phyloP scores from a whole-genome alignment of 768 basidiomycete species.

The Kwoniella bestiolae region DNA sequence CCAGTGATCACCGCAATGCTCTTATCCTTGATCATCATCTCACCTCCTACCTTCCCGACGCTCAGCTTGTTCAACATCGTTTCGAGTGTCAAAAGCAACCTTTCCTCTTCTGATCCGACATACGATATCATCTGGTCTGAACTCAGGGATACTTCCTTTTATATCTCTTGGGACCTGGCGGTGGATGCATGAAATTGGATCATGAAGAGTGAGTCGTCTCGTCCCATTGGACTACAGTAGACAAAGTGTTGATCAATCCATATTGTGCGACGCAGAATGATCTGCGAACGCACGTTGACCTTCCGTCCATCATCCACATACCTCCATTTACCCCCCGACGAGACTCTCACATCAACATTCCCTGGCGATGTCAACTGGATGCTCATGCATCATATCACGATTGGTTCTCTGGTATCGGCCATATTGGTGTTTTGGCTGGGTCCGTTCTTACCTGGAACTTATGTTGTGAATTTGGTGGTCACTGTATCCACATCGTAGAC shows the following conservation, averaged over 20 bases:
- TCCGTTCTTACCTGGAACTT: background rate
- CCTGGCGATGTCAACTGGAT: background rate
- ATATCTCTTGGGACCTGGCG: too few relatives aligned
- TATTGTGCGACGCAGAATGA: background rate
- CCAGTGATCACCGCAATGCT: too few relatives aligned
- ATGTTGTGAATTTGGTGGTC: background rate
- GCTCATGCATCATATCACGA: background rate
- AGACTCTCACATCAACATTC: background rate
- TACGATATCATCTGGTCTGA: too few relatives aligned
- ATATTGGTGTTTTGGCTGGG: background rate
- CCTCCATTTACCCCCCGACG: background rate
- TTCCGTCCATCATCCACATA: background rate
- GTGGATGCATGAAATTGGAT: too few relatives aligned
- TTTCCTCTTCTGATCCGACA: too few relatives aligned
- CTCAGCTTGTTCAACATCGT: too few relatives aligned
- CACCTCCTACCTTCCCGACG: too few relatives aligned
- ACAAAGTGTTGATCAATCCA: background rate
- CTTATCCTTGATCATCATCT: too few relatives aligned
- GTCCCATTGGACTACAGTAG: background rate
- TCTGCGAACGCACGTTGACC: background rate
- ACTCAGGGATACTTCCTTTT: too few relatives aligned
- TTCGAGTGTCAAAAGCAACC: too few relatives aligned
- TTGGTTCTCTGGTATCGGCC: background rate
- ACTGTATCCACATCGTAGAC: background rate
- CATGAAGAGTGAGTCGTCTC: too few relatives aligned